phyloP scores from a whole-genome alignment of 2,329 filamentous ascomycete species.

The Decorospora gaudefroyi region DNA sequence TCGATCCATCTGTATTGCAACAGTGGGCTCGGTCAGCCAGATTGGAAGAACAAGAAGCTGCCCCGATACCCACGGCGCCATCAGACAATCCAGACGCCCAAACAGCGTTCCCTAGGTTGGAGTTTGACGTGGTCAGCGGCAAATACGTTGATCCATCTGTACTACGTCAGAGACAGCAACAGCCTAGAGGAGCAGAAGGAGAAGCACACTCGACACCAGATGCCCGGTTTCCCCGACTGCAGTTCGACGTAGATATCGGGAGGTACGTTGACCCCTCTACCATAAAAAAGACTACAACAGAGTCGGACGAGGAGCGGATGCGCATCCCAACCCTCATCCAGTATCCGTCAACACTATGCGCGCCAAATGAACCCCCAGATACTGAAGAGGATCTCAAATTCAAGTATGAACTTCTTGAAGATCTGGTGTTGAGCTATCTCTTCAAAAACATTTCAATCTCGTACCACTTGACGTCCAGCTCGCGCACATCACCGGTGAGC shows the following conservation, averaged over 20 bases:
- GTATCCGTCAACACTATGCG: neutral
- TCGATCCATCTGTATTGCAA: neutral
- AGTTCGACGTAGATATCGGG: conserved; percentile 3
- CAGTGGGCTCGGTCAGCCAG: no score
- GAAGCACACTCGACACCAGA: neutral
- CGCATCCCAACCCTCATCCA: conserved; percentile 26
- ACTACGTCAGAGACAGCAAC: no score
- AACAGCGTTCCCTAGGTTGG: no score
- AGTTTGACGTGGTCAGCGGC: no score
- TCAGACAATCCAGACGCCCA: no score
- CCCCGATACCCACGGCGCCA: no score
- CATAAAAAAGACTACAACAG: neutral
- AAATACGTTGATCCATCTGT: no score
- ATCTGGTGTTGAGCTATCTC: conserved; percentile 17
- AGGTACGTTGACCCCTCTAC: neutral
- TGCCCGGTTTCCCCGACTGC: neutral
- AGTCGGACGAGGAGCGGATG: conserved; percentile 17
- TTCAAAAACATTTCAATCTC: conserved; percentile 20
- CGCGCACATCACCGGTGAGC: neutral
- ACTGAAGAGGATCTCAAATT: neutral
- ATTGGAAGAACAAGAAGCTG: no score
- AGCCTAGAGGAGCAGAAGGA: no score
- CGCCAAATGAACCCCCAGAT: neutral
- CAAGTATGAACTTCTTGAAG: conserved; percentile 8
- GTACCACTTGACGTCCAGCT: conserved; percentile 1